Evolutionary conservation across 2,329 filamentous ascomycete species (phyloP).

Genomic region (Neofusicoccum umdonicola): DNA sequence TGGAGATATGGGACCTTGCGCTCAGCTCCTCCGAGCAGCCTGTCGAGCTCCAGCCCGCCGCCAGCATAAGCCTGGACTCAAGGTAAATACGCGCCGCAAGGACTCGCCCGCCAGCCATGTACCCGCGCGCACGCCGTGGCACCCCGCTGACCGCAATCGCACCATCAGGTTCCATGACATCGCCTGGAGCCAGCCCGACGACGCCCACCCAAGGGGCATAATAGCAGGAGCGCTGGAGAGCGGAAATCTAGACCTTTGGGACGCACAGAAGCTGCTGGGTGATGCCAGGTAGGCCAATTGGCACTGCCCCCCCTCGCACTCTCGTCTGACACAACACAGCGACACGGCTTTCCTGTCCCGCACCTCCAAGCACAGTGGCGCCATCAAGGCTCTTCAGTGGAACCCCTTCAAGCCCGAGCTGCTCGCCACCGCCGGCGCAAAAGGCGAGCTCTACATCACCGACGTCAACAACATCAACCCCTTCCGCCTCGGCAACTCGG

Average conservation of each 20-base stretch:
- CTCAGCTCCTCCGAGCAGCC: conserved; percentile 73
- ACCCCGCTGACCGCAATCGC: background rate
- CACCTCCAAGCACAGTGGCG: conserved; percentile 84
- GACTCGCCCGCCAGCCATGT: background rate
- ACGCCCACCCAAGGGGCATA: conserved; percentile 77
- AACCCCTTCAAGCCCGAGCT: conserved; percentile 90
- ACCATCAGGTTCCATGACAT: conserved; percentile 84
- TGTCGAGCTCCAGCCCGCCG: conserved; percentile 80
- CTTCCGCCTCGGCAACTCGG: conserved; percentile 82
- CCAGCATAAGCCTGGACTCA: conserved; percentile 81
- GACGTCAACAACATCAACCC: conserved; percentile 90
- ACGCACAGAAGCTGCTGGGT: conserved; percentile 67
- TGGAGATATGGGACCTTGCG: conserved; percentile 93
- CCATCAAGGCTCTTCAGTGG: conserved; percentile 94
- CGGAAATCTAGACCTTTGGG: conserved; percentile 90
- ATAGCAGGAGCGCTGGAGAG: conserved; percentile 95
- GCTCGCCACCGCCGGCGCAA: conserved; percentile 86
- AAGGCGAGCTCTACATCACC: conserved; percentile 95
- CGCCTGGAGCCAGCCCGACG: conserved; percentile 83
- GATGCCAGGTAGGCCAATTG: conserved; percentile 45
- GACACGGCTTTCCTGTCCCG: conserved; percentile 77
- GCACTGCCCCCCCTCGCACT: background rate
- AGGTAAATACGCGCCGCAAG: conserved; percentile 59
- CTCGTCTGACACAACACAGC: conserved; percentile 37
- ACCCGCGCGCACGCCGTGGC: too few species aligned